A percentile compares a stretch with the other conserved stretches of the same genome.
phyloP scores from a whole-genome alignment of 192 early-diverging fungal species.

The Radiomyces spectabilis region DNA sequence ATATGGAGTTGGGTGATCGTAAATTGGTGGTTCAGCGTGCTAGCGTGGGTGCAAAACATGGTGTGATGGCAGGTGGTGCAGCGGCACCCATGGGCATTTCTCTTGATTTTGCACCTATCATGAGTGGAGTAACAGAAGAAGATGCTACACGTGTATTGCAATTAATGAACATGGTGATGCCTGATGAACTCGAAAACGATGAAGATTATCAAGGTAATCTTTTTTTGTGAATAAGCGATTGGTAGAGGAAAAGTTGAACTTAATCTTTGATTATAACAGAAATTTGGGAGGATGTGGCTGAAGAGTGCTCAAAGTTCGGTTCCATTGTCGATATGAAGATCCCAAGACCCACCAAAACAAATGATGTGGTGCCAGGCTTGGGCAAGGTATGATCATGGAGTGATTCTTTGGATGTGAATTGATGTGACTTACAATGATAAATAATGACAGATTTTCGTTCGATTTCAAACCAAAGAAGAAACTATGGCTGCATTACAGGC shows the following conservation, averaged over 20 bases:
- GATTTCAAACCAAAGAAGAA: slow-evolving; percentile 54
- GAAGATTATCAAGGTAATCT: slow-evolving; percentile 73
- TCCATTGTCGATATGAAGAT: slow-evolving; percentile 72
- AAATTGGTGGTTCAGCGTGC: slow-evolving; percentile 93
- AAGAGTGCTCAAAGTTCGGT: slow-evolving; percentile 88
- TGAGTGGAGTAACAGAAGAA: slow-evolving; percentile 39
- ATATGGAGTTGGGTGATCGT: slow-evolving; percentile 91
- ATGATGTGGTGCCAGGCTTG: slow-evolving; percentile 53
- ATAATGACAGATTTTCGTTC: slow-evolving; percentile 81
- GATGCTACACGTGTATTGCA: slow-evolving; percentile 77
- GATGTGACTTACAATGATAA: too few species aligned
- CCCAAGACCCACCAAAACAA: slow-evolving; percentile 65
- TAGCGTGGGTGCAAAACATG: slow-evolving; percentile 69
- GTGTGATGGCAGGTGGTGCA: slow-evolving; percentile 18
- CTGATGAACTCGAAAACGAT: slow-evolving; percentile 77
- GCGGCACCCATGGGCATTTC: neutral
- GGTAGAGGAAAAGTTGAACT: neutral
- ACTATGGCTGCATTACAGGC: slow-evolving; percentile 64
- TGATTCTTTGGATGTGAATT: neutral
- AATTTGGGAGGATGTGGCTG: slow-evolving; percentile 83
- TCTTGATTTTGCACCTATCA: neutral
- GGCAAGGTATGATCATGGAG: slow-evolving; percentile 61
- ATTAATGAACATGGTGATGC: slow-evolving; percentile 92
- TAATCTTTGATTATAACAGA: slow-evolving; percentile 50
- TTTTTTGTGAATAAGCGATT: neutral